Percentiles rank a stretch among this genome's conserved stretches.
Conservation (phyloP, 2,329 filamentous ascomycete species). For the Fusarium verticillioides region DNA sequence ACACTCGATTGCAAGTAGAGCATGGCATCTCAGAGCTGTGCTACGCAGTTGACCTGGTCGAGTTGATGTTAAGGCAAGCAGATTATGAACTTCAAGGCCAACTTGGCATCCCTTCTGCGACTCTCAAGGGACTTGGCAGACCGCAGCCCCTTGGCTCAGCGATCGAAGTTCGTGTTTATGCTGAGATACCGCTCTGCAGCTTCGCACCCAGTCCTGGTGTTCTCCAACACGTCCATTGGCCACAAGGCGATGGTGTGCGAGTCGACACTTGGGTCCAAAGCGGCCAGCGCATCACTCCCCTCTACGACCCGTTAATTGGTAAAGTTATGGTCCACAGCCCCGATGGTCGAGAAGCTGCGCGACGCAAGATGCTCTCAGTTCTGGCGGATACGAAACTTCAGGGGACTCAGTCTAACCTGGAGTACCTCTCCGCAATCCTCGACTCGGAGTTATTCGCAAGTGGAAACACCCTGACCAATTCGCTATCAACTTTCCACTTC, state of each 20-base stretch:
- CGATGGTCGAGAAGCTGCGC: not conserved
- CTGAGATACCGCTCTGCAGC: not conserved
- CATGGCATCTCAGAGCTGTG: slow-evolving; percentile 84
- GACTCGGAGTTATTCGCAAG: not conserved
- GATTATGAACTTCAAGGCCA: slow-evolving; percentile 35
- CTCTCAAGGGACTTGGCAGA: not conserved
- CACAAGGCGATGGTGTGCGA: not conserved
- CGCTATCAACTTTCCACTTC: not conserved
- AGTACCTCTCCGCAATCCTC: not conserved
- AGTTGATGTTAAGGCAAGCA: slow-evolving; percentile 54
- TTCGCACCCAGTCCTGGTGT: not conserved
- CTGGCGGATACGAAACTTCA: not conserved
- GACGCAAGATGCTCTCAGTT: not conserved
- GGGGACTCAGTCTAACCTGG: not conserved
- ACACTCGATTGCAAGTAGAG: slow-evolving; percentile 77
- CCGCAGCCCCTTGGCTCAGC: not conserved
- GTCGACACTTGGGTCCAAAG: slow-evolving; percentile 1
- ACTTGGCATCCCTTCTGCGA: not conserved
- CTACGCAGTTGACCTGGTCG: slow-evolving; percentile 76
- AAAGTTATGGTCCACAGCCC: not conserved
- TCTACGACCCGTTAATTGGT: slow-evolving; percentile 12
- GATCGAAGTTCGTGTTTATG: not conserved
- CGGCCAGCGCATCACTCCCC: not conserved
- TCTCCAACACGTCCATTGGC: not conserved
- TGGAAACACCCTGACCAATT: not conserved